Conservation (phyloP, 176 grass and related monocot species). For the Ensete ventricosum region DNA sequence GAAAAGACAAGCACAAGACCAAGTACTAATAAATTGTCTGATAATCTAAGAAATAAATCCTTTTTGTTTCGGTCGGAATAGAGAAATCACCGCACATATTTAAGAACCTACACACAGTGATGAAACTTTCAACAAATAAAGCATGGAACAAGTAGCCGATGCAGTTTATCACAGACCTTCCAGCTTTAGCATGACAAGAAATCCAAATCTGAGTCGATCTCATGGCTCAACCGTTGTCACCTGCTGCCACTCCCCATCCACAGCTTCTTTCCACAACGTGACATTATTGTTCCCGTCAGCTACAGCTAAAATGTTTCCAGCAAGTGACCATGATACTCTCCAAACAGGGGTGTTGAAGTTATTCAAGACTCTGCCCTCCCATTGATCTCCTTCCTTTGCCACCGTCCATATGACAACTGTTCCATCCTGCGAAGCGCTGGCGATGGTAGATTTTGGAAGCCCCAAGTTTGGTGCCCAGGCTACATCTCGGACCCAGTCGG, state of each 20-base stretch:
- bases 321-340: constrained; percentile 2
- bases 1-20: too few relatives aligned
- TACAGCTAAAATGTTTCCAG: neutral
- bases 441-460: constrained; percentile 6
- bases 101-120: neutral
- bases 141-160: too few relatives aligned
- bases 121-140: neutral
- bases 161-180: neutral
- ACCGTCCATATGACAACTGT: constrained; percentile 2
- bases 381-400: constrained; percentile 9
- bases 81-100: neutral
- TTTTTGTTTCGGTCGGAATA: neutral
- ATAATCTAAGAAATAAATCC: neutral
- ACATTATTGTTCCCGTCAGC: constrained; percentile 8
- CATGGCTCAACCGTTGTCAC: constrained; percentile 6
- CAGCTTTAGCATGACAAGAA: neutral
- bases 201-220: neutral
- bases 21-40: too few relatives aligned
- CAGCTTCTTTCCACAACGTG: constrained; percentile 5
- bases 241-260: constrained; percentile 1
- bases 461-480: constrained; percentile 13
- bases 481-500: constrained; percentile 1
- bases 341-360: neutral
- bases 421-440: constrained; percentile 3
- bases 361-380: neutral